phyloP scores from a whole-genome alignment of 1,284 basidiomycete genomes.

The Microbotryum lychnidis-dioicae region DNA sequence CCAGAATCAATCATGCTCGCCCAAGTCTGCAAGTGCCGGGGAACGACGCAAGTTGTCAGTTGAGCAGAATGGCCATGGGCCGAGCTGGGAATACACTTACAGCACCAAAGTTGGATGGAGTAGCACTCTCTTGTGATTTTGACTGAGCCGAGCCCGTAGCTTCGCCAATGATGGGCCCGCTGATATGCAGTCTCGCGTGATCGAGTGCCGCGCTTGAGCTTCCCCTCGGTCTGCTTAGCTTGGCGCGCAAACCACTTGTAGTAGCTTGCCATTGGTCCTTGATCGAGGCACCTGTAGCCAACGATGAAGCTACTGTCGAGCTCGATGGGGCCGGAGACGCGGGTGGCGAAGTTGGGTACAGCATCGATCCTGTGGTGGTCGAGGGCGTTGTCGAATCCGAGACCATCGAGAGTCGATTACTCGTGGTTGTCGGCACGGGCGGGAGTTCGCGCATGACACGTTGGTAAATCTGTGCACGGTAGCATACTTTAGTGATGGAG shows the following conservation, averaged over 20 bases:
- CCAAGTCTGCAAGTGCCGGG: constrained; percentile 59
- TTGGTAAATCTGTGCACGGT: constrained; percentile 22
- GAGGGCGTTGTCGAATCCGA: constrained; percentile 41
- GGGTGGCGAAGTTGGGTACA: neutral
- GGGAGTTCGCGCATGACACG: constrained; percentile 24
- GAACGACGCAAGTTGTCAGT: neutral
- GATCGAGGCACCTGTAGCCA: neutral
- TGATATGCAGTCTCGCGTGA: constrained; percentile 35
- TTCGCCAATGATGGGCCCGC: constrained; percentile 39
- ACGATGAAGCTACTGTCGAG: neutral
- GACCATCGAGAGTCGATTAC: constrained; percentile 53
- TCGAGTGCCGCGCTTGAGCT: constrained; percentile 33
- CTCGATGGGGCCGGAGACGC: constrained; percentile 5
- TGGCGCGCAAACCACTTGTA: constrained; percentile 3
- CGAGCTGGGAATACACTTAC: constrained; percentile 44
- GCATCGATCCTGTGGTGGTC: neutral
- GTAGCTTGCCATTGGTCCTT: constrained; percentile 20
- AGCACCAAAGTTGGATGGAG: constrained; percentile 50
- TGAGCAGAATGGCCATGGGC: neutral
- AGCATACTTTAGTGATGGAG: neutral
- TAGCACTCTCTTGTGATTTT: constrained; percentile 45
- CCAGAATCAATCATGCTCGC: constrained; percentile 75
- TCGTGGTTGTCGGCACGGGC: neutral
- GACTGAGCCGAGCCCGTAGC: neutral
- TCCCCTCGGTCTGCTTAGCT: too few species aligned